Conservation (phyloP, 805 yeast species). For the Saccharomycopsis guyanensis region DNA sequence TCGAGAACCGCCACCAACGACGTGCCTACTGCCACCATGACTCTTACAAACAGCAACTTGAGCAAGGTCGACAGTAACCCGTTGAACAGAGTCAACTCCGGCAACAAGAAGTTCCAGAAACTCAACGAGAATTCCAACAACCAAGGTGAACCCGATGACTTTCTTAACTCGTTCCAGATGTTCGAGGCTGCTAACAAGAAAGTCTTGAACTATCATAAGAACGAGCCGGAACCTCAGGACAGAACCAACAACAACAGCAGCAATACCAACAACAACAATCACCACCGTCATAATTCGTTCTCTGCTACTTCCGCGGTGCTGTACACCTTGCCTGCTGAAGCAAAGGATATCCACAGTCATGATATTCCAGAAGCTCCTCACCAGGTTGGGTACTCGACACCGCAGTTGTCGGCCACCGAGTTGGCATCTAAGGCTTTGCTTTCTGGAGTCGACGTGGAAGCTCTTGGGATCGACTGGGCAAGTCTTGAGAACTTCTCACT, state of each 20-base stretch:
- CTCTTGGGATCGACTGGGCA: slow-evolving; percentile 30
- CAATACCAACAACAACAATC: not conserved
- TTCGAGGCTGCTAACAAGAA: not conserved
- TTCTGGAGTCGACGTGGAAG: slow-evolving; percentile 33
- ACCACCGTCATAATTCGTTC: slow-evolving; percentile 47
- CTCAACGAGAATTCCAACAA: not conserved
- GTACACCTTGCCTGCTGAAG: slow-evolving; percentile 47
- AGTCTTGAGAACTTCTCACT: slow-evolving; percentile 16
- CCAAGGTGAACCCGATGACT: slow-evolving; percentile 13
- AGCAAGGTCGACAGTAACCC: slow-evolving; percentile 4
- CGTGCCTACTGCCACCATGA: not conserved
- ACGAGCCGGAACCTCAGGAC: not conserved
- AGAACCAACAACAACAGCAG: not conserved
- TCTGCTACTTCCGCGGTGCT: slow-evolving; percentile 57
- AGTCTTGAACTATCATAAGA: too few species aligned
- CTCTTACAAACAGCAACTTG: slow-evolving; percentile 1
- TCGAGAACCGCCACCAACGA: slow-evolving; percentile 16
- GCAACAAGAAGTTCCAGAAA: not conserved
- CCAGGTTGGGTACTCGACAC: slow-evolving; percentile 77
- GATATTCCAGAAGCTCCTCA: slow-evolving; percentile 41
- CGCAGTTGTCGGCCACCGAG: slow-evolving; percentile 54
- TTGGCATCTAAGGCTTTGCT: slow-evolving; percentile 29
- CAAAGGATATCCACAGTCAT: slow-evolving; percentile 27
- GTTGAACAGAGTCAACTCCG: not conserved
- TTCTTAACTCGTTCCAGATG: not conserved